Evolutionary conservation across 768 basidiomycete genomes (phyloP).

Genomic region (Antrodiella citrinella): DNA sequence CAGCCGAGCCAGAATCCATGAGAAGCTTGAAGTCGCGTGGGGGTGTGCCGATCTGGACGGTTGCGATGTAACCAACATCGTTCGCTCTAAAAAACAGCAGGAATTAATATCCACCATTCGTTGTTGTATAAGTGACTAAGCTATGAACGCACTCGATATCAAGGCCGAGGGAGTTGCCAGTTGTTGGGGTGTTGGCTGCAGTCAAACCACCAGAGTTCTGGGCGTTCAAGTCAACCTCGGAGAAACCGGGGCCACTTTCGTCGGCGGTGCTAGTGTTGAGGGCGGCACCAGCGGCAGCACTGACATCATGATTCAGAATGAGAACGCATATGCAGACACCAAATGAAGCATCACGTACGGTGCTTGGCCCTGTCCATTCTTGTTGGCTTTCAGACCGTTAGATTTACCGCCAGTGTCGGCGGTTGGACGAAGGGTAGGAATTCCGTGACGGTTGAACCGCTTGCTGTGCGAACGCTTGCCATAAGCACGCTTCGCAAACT

Average conservation of each 20-base stretch:
- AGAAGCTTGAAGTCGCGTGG: slow-evolving; percentile 33
- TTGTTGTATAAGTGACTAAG: neutral
- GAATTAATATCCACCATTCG: slow-evolving; percentile 2
- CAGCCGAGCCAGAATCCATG: slow-evolving; percentile 41
- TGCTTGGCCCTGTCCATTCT: slow-evolving; percentile 5
- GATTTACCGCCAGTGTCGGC: slow-evolving; percentile 1
- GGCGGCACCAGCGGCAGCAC: slow-evolving; percentile 2
- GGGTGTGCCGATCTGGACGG: slow-evolving; percentile 37
- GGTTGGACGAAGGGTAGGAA: slow-evolving; percentile 1
- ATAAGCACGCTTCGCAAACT: slow-evolving; percentile 17
- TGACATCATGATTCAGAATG: slow-evolving; percentile 6
- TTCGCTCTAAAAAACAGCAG: slow-evolving; percentile 28
- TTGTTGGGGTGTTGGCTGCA: slow-evolving; percentile 30
- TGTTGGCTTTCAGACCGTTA: slow-evolving; percentile 5
- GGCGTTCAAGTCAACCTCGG: slow-evolving; percentile 29
- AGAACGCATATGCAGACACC: neutral
- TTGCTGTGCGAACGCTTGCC: slow-evolving; percentile 6
- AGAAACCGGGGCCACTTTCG: slow-evolving; percentile 24
- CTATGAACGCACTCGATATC: slow-evolving; percentile 51
- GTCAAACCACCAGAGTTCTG: slow-evolving; percentile 32
- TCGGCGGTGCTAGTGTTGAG: slow-evolving; percentile 11
- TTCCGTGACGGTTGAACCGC: slow-evolving; percentile 13
- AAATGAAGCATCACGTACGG: neutral
- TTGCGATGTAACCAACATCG: slow-evolving; percentile 45
- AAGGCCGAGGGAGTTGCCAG: slow-evolving; percentile 52